phyloP scores from a whole-genome alignment of 352 stramenopile species.

The Peronosclerospora sorghi region DNA sequence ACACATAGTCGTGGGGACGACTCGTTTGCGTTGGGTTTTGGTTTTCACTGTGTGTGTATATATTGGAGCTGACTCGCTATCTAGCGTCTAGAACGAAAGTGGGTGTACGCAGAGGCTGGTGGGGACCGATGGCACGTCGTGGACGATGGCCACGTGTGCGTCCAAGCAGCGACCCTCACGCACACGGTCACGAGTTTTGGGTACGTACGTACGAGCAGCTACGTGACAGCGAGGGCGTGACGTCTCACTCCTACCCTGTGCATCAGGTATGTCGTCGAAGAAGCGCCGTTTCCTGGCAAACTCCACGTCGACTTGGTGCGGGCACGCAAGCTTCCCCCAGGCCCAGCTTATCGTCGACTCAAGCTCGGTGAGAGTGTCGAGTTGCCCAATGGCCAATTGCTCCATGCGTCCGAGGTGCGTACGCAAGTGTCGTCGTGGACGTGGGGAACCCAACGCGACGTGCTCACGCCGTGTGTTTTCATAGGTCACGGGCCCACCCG shows the following conservation, averaged over 20 bases:
- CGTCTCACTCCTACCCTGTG: too few species aligned
- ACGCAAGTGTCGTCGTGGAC: too few species aligned
- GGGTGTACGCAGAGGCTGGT: constrained; percentile 44
- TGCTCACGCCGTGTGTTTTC: too few species aligned
- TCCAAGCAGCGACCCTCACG: constrained; percentile 54
- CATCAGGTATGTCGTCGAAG: constrained; percentile 67
- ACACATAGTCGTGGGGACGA: too few species aligned
- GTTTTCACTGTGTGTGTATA: not conserved
- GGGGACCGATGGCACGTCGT: constrained; percentile 64
- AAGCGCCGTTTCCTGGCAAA: constrained; percentile 65
- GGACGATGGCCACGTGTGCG: constrained; percentile 50
- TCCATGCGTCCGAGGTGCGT: constrained; percentile 75
- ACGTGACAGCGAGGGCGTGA: not conserved
- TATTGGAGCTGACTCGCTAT: too few species aligned
- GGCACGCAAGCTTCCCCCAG: constrained; percentile 71
- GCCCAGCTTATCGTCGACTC: constrained; percentile 83
- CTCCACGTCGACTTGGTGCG: constrained; percentile 76
- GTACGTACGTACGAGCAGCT: constrained; percentile 13
- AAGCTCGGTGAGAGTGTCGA: constrained; percentile 83
- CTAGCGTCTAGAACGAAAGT: constrained; percentile 39
- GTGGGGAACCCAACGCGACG: too few species aligned
- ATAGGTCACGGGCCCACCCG: constrained; percentile 48
- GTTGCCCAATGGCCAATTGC: constrained; percentile 55
- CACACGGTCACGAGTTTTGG: constrained; percentile 76
- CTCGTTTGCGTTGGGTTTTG: too few species aligned